Evolutionary conservation across 1,284 basidiomycete genomes (phyloP), one percentile per base, ranked within the genome.

Genomic region (Inonotus obliquus): DNA sequence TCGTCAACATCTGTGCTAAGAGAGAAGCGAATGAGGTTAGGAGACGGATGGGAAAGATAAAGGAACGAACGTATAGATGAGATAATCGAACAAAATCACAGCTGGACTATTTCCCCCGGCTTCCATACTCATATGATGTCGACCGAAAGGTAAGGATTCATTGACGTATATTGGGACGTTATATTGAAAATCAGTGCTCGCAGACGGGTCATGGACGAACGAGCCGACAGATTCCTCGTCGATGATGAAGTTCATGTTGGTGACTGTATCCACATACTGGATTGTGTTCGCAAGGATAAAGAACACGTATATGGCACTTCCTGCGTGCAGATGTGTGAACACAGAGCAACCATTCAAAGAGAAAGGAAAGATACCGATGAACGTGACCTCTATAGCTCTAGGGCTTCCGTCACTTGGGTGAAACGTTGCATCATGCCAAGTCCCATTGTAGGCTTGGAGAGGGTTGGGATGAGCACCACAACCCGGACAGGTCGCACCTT

Each of bases 381-480:
- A 63, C 9, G 23, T n/a, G 29, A 63, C 9, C 19, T 57, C 47
- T 4, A 63, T 54, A n/a, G 53, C 23, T 17, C 23, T 19, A n/a
- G 32, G 25, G 14, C 17, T 11, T 17, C 21, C 48, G 27, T 57
- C 59, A 7, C 17, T 54, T 13, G 44, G 32, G 32, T 14, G 9
- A 11, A 67, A 68, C 7, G 66, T 65, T 11, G 54, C 41, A 27
- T 69, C 66, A 48, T 69, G 68, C 68, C 68, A 69, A 13, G 67
- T 66, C 0, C 59, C 57, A 39, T 67, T 59, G 48, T 64, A 68
- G 1, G 59, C 44, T 14, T 60, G 57, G 2, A 32, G 19, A 5
- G 32, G 17, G 32, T 66, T 53, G 11, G 63, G 60, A 29, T 64
- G 54, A n/a, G 60, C 54, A n/a, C 13, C 45, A 41, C 67, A 69